These are phyloP conservation scores for Suhomyces wounanorum DNA, from an alignment of 1,139 yeast genomes.

Conservation along the genomic window DNA sequence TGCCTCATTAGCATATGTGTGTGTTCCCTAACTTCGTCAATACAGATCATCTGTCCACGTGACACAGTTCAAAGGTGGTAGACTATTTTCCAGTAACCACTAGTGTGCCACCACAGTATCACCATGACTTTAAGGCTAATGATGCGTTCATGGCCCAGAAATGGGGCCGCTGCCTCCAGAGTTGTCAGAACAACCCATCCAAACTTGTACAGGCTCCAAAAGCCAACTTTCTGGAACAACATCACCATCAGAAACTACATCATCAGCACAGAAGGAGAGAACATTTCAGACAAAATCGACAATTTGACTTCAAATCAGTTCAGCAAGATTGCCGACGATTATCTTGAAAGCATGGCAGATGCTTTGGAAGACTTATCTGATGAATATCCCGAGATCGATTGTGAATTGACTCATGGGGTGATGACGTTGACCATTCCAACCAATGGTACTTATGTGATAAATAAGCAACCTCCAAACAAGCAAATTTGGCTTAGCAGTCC, in stretches of 20 bases:
- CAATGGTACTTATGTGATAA: conserved; percentile 80
- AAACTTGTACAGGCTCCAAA: background rate
- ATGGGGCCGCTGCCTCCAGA: background rate
- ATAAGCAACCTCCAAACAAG: conserved; percentile 91
- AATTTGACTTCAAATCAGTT: conserved; percentile 51
- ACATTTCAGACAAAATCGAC: conserved; percentile 52
- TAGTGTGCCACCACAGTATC: conserved; percentile 1
- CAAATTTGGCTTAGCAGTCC: conserved; percentile 95
- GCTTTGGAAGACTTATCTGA: conserved; percentile 67
- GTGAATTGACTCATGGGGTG: conserved; percentile 85
- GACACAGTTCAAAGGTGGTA: background rate
- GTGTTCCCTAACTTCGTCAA: background rate
- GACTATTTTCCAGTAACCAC: background rate
- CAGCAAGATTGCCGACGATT: conserved; percentile 58
- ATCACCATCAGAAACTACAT: conserved; percentile 13
- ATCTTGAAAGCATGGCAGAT: conserved; percentile 64
- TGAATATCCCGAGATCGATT: conserved; percentile 60
- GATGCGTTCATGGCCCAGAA: background rate
- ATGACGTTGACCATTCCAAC: conserved; percentile 67
- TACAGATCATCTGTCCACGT: conserved; percentile 2
- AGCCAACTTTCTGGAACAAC: background rate
- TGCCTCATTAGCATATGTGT: background rate
- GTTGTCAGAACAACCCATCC: background rate
- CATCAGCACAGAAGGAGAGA: conserved; percentile 51
- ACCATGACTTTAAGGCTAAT: conserved; percentile 1